phyloP scores from a whole-genome alignment of 345 rosid genomes.

The Arabis alpina region DNA sequence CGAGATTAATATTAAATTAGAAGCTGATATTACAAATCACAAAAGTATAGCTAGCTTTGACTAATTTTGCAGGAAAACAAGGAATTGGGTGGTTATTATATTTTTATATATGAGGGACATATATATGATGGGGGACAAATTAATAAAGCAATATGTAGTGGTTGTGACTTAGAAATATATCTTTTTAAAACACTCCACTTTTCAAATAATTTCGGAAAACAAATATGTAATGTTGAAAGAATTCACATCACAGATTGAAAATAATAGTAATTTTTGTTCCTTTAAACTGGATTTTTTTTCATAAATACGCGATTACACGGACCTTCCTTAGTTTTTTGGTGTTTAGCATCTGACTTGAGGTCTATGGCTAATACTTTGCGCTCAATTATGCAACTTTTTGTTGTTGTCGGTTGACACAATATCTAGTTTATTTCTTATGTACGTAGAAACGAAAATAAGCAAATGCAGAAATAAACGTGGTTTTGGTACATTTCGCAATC shows the following conservation, averaged over 20 bases:
- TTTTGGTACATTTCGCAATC: not conserved
- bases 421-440: too few species aligned
- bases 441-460: too few species aligned
- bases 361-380: too few species aligned
- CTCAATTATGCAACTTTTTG: too few species aligned
- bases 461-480: not conserved
- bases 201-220: not conserved
- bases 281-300: not conserved
- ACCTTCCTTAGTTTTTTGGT: not conserved
- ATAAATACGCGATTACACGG: not conserved
- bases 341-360: too few species aligned
- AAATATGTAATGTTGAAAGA: not conserved
- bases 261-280: not conserved
- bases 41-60: slow-evolving; percentile 4
- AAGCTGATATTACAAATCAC: not conserved
- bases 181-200: slow-evolving; percentile 11
- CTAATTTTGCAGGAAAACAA: not conserved
- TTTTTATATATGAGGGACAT: not conserved
- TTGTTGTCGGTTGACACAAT: too few species aligned
- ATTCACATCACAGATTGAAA: not conserved
- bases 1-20: not conserved
- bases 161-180: slow-evolving; percentile 3
- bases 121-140: slow-evolving; percentile 9
- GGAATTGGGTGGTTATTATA: not conserved
- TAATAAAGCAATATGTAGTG: slow-evolving; percentile 24